phyloP scores from a whole-genome alignment of 805 yeast genomes.

The Teunomyces aglyptinius region DNA sequence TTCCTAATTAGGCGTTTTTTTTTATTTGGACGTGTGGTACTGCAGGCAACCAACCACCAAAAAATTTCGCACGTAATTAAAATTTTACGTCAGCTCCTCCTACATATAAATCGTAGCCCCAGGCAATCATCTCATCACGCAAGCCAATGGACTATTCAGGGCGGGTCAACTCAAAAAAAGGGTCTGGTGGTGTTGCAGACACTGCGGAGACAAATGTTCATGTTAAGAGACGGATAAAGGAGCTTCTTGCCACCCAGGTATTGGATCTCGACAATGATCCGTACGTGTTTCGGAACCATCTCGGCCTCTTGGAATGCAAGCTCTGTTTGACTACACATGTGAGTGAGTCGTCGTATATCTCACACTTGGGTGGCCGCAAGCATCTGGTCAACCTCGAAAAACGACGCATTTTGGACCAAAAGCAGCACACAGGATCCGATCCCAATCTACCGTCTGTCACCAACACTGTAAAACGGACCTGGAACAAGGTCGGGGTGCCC shows the following conservation, averaged over 20 bases:
- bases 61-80: neutral
- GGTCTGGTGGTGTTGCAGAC: conserved; percentile 87
- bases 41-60: neutral
- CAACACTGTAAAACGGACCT: conserved; percentile 44
- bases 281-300: conserved; percentile 75
- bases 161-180: conserved; percentile 86
- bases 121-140: neutral
- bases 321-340: conserved; percentile 82
- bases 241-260: conserved; percentile 52
- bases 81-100: neutral
- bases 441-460: conserved; percentile 27
- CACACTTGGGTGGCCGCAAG: conserved; percentile 82
- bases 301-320: conserved; percentile 83
- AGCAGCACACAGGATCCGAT: neutral
- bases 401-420: conserved; percentile 40
- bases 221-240: conserved; percentile 63
- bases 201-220: conserved; percentile 65
- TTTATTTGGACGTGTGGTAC: conserved; percentile 3
- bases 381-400: conserved; percentile 73
- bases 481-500: conserved; percentile 71
- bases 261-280: conserved; percentile 67
- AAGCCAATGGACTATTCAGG: conserved; percentile 78
- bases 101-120: neutral
- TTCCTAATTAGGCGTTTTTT: conserved; percentile 2
- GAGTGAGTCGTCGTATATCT: conserved; percentile 73